A percentile compares a stretch with the other conserved stretches of the same genome.
phyloP scores from a whole-genome alignment of 139 green algal genomes.

The Picochlorum sp. region DNA sequence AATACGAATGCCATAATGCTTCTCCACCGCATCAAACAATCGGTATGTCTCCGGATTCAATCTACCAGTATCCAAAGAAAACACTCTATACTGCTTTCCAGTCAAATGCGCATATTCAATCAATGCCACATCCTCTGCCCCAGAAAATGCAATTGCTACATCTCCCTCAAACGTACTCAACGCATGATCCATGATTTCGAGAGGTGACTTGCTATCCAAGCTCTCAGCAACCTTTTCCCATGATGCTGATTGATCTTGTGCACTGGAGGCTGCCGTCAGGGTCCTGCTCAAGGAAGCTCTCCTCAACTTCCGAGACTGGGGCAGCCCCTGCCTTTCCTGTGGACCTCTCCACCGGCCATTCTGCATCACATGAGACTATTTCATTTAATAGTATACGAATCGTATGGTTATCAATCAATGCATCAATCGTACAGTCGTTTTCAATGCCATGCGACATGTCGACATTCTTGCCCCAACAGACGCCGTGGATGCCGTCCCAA shows the following conservation, averaged over 20 bases:
- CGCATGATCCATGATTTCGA: conserved; percentile 94
- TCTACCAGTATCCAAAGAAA: conserved; percentile 94
- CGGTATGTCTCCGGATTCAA: conserved; percentile 97
- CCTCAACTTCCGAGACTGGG: neutral
- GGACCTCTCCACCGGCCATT: too few relatives aligned
- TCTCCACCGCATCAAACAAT: conserved; percentile 88
- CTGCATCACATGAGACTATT: too few relatives aligned
- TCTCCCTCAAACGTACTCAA: conserved; percentile 79
- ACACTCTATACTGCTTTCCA: conserved; percentile 87
- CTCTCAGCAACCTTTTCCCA: conserved; percentile 48
- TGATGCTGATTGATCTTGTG: conserved; percentile 23
- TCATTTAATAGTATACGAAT: too few relatives aligned
- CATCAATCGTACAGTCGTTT: too few relatives aligned
- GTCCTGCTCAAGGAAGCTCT: neutral
- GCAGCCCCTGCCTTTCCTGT: too few relatives aligned
- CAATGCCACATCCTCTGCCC: conserved; percentile 94
- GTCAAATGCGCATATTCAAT: conserved; percentile 97
- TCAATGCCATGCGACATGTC: too few relatives aligned
- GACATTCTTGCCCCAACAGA: too few relatives aligned
- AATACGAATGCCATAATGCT: conserved; percentile 95
- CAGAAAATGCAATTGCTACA: conserved; percentile 88
- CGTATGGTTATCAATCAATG: too few relatives aligned
- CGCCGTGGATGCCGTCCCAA: too few relatives aligned
- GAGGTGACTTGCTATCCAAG: conserved; percentile 69
- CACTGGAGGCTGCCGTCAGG: conserved; percentile 8